A percentile compares a stretch with the other conserved stretches of the same genome.
These are phyloP conservation scores for Metschnikowia noctiluminum DNA, from an alignment of 805 yeast species.

Conservation along the genomic window DNA sequence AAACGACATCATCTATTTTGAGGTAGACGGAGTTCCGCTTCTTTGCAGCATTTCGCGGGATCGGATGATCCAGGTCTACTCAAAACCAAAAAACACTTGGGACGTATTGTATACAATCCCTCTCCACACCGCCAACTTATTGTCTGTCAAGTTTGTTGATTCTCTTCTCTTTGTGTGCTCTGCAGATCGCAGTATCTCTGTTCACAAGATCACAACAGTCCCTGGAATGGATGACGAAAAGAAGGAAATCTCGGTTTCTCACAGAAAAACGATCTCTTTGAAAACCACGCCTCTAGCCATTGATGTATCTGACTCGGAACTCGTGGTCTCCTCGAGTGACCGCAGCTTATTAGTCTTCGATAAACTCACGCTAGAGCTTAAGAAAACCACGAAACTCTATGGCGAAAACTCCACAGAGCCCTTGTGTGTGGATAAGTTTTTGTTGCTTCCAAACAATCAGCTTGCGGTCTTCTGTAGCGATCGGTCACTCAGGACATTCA, in stretches of 20 bases:
- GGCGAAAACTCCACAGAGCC: slow-evolving; percentile 39
- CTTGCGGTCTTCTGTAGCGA: slow-evolving; percentile 50
- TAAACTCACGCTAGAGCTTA: slow-evolving; percentile 30
- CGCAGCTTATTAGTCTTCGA: slow-evolving; percentile 43
- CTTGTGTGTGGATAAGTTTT: slow-evolving; percentile 43
- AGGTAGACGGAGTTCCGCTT: slow-evolving; percentile 24
- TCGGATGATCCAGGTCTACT: slow-evolving; percentile 58
- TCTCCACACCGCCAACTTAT: slow-evolving; percentile 52
- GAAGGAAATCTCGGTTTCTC: slow-evolving; percentile 11
- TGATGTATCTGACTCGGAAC: slow-evolving; percentile 32
- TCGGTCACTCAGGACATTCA: slow-evolving; percentile 52
- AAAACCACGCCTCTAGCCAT: slow-evolving; percentile 51
- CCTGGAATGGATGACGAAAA: slow-evolving; percentile 17
- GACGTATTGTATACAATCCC: slow-evolving; percentile 56
- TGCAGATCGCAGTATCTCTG: slow-evolving; percentile 56
- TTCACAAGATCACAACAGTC: slow-evolving; percentile 39
- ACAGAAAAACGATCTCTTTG: slow-evolving; percentile 47
- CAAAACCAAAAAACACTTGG: slow-evolving; percentile 37
- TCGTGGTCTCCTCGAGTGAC: slow-evolving; percentile 53
- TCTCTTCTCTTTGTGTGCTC: slow-evolving; percentile 50
- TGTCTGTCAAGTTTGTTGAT: slow-evolving; percentile 32
- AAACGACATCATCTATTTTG: slow-evolving; percentile 42
- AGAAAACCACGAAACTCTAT: slow-evolving; percentile 39
- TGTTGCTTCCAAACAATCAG: slow-evolving; percentile 23
- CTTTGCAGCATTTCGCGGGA: slow-evolving; percentile 55